phyloP scores from a whole-genome alignment of 1,284 basidiomycete genomes.

The Boletus sp. region DNA sequence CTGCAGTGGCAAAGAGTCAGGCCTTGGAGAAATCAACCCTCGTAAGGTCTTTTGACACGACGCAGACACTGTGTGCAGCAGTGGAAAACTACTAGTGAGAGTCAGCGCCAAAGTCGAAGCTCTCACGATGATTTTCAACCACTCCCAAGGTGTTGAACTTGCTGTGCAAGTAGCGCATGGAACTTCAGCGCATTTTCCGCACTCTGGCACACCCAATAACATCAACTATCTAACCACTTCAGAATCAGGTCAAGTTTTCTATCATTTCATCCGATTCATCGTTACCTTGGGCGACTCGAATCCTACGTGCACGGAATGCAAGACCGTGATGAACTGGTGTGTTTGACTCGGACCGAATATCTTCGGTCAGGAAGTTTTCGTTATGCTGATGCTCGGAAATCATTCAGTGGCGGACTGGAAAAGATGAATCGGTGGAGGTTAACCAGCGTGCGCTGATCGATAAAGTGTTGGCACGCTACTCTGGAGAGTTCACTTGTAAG shows the following conservation, averaged over 20 bases:
- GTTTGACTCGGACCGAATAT: not conserved
- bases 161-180: too few relatives aligned
- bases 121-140: too few relatives aligned
- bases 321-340: not conserved
- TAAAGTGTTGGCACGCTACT: conserved; percentile 4
- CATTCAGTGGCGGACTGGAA: not conserved
- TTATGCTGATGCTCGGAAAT: not conserved
- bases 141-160: too few relatives aligned
- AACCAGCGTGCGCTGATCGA: conserved; percentile 13
- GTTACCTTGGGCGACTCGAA: not conserved
- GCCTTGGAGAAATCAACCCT: too few relatives aligned
- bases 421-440: conserved; percentile 10
- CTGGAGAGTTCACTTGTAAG: conserved; percentile 5
- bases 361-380: not conserved
- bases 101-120: too few relatives aligned
- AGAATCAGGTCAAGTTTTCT: not conserved
- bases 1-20: too few relatives aligned
- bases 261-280: not conserved
- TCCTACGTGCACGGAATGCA: not conserved
- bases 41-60: too few relatives aligned
- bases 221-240: not conserved
- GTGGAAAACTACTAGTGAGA: too few relatives aligned
- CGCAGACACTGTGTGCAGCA: too few relatives aligned
- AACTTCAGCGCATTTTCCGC: too few relatives aligned
- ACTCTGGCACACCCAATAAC: too few relatives aligned